Evolutionary conservation across 257 asterid species (phyloP).

Genomic region (Henckelia pumila): DNA sequence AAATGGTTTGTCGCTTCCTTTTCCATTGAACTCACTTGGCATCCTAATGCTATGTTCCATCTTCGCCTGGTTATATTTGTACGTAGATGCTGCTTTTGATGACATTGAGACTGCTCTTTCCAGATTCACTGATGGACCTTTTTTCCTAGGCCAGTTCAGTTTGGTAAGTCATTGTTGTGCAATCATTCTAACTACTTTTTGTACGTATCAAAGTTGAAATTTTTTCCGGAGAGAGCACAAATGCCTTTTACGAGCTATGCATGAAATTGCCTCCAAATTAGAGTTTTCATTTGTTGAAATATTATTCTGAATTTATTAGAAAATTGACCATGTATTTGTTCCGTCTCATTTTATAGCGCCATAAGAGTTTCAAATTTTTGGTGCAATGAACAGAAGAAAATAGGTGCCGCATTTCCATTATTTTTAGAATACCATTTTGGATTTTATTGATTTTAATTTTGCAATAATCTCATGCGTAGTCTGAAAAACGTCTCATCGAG

Average conservation of each 20-base stretch:
- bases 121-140: constrained; percentile 67
- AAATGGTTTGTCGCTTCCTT: too few relatives aligned
- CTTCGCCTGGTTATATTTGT: constrained; percentile 3
- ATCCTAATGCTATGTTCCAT: too few relatives aligned
- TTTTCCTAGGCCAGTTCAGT: constrained; percentile 81
- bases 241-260: too few relatives aligned
- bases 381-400: too few relatives aligned
- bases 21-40: too few relatives aligned
- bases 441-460: not conserved
- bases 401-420: too few relatives aligned
- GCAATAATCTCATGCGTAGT: not conserved
- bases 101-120: constrained; percentile 65
- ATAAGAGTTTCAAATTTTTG: too few relatives aligned
- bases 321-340: too few relatives aligned
- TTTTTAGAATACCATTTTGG: too few relatives aligned
- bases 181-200: not conserved
- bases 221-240: not conserved
- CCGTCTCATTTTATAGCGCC: not conserved
- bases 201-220: not conserved
- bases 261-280: too few relatives aligned
- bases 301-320: too few relatives aligned
- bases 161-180: constrained; percentile 41
- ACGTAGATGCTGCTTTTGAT: constrained; percentile 56
- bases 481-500: not conserved
- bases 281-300: too few relatives aligned